Conservation (phyloP, 2,329 filamentous ascomycete species). For the Clarireedia paspali region DNA sequence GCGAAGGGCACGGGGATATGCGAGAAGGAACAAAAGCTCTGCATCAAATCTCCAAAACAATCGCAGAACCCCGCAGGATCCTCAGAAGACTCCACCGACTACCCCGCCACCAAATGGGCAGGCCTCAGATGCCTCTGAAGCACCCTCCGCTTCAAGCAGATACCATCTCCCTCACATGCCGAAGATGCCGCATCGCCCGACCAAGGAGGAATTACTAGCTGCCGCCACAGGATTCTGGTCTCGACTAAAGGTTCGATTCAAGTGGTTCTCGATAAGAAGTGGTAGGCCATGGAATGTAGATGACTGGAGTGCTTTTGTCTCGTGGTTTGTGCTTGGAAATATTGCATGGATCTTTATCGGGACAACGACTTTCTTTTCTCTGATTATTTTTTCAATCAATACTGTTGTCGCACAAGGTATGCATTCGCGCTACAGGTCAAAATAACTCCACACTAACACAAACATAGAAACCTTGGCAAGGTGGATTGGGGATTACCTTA, state of each 20-base stretch:
- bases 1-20: slow-evolving; percentile 18
- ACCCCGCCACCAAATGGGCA: slow-evolving; percentile 13
- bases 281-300: slow-evolving; percentile 91
- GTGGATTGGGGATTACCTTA: slow-evolving; percentile 93
- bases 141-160: slow-evolving; percentile 32
- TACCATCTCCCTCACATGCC: slow-evolving; percentile 52
- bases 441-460: neutral
- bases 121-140: neutral
- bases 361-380: slow-evolving; percentile 93
- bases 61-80: slow-evolving; percentile 17
- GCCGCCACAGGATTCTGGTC: slow-evolving; percentile 93
- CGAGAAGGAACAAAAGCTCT: slow-evolving; percentile 28
- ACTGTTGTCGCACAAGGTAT: slow-evolving; percentile 89
- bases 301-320: slow-evolving; percentile 91
- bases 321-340: slow-evolving; percentile 91
- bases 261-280: slow-evolving; percentile 95
- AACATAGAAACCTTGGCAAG: slow-evolving; percentile 74
- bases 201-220: slow-evolving; percentile 85
- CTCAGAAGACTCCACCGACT: slow-evolving; percentile 13
- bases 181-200: slow-evolving; percentile 78
- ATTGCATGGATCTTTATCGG: slow-evolving; percentile 93
- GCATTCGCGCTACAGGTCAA: slow-evolving; percentile 24
- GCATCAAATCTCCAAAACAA: slow-evolving; percentile 20
- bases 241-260: slow-evolving; percentile 82
- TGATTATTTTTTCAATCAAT: slow-evolving; percentile 86